Base-by-base conservation (phyloP, 805 yeast genomes). In the Candida sanyiensis region DNA sequence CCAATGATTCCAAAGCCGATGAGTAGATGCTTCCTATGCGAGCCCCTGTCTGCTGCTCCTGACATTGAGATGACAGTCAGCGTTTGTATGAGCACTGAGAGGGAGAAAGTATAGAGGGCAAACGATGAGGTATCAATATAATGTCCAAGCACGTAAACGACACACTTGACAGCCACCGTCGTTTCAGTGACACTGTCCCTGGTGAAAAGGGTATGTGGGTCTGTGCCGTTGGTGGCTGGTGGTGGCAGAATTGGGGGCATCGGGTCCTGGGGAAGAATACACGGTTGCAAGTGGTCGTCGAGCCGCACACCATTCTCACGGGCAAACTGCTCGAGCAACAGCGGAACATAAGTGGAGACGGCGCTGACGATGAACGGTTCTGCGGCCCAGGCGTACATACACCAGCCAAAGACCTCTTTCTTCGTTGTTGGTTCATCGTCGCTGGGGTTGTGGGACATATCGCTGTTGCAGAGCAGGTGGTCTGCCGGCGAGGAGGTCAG, bases 291-390 rank as follows among this genome's bases (percentile, higher is more conserved):
- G 45, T 74, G 82, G 54, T 83, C 87, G 28, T 66, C 64, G 6
- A 71, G 60, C 41, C 69, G 54, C 7, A 84, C 90, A 19, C 87
- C 90, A 53, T 80, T 83, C 31, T 72, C 75, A 17, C 88, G 67
- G 0, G 89, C 94, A 43, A 79, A 69, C 49, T 79, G 82, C 45
- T 83, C 88, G 22, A 83, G 59, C 6, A 83, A 57, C 13, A 84
- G 59, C 0, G 93, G 93, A 6, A 83, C 80, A 55, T 81, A 84
- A 0, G 90, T 82, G 0, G 89, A 81, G 6, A 84, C 81, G 2
- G 83, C 88, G 28, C 85, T 77, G 7, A 83, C 93, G 4, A 82
- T 71, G 52, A 83, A 84, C 0, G 93, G 93, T 56, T 83, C 94
- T 16, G 84, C 75, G 1, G 89, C 88, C 72, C 83, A 79, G 3